A percentile compares a stretch with the other conserved stretches of the same genome.
These are phyloP conservation scores for Vicia sativa DNA, from an alignment of 306 rosid species.

Conservation along the genomic window DNA sequence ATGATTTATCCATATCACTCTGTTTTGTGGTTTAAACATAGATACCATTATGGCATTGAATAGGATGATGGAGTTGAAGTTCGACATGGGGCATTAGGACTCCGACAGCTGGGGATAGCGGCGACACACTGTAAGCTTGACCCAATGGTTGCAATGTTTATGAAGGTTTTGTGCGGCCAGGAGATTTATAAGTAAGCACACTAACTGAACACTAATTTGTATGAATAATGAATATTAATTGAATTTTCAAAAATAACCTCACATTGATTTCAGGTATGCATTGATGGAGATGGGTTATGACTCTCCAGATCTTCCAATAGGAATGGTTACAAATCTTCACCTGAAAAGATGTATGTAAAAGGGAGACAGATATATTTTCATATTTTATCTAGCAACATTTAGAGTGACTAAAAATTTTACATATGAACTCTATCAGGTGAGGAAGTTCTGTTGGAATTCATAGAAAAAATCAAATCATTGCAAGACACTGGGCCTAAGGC, in stretches of 20 bases:
- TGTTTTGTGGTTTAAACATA: not conserved
- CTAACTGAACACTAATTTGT: slow-evolving; percentile 6
- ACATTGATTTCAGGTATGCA: slow-evolving; percentile 58
- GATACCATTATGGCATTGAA: not conserved
- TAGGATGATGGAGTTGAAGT: slow-evolving; percentile 93
- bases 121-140: slow-evolving; percentile 72
- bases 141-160: slow-evolving; percentile 69
- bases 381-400: not conserved
- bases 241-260: slow-evolving; percentile 2
- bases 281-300: slow-evolving; percentile 90
- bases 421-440: slow-evolving; percentile 54
- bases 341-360: slow-evolving; percentile 56
- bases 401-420: slow-evolving; percentile 5
- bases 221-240: not conserved
- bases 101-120: slow-evolving; percentile 71
- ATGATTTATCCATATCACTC: not conserved
- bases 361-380: not conserved
- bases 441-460: slow-evolving; percentile 63
- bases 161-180: slow-evolving; percentile 81
- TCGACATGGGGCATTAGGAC: slow-evolving; percentile 73
- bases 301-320: slow-evolving; percentile 71
- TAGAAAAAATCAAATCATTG: slow-evolving; percentile 61
- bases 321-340: slow-evolving; percentile 73
- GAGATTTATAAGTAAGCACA: slow-evolving; percentile 68
- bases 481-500: slow-evolving; percentile 64